Conservation (phyloP, 2,329 filamentous ascomycete genomes). For the Colletotrichum shisoi region DNA sequence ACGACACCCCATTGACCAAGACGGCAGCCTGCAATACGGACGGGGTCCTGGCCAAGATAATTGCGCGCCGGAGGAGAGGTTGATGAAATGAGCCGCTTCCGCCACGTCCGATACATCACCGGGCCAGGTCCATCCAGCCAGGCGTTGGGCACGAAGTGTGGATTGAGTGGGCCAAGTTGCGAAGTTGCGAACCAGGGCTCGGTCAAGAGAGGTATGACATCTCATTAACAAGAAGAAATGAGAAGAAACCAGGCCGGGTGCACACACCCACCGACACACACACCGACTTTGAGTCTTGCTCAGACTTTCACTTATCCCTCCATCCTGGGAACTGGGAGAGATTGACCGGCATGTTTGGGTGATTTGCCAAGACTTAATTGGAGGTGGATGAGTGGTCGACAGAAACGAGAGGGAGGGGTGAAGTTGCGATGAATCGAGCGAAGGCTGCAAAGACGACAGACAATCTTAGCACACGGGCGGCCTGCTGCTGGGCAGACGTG, state of each 20-base stretch:
- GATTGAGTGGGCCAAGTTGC: constrained; percentile 24
- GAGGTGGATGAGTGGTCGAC: constrained; percentile 31
- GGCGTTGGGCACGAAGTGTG: constrained; percentile 36
- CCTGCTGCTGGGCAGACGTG: constrained; percentile 38
- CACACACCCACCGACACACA: constrained; percentile 32
- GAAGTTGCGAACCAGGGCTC: constrained; percentile 25
- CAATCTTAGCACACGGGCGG: constrained; percentile 26
- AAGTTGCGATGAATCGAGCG: constrained; percentile 27
- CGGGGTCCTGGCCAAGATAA: constrained; percentile 32
- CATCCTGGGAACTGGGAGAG: constrained; percentile 10
- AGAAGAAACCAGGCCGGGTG: constrained; percentile 32
- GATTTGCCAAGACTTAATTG: constrained; percentile 33
- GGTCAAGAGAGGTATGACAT: constrained; percentile 15
- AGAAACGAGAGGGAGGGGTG: constrained; percentile 24
- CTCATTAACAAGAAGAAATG: constrained; percentile 36
- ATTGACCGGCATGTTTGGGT: constrained; percentile 23
- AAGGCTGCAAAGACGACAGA: constrained; percentile 7
- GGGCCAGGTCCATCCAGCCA: constrained; percentile 1
- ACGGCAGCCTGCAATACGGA: constrained; percentile 32
- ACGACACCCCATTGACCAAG: constrained; percentile 23
- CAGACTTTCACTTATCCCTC: constrained; percentile 13
- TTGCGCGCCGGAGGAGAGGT: constrained; percentile 30
- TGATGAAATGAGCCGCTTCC: constrained; percentile 21
- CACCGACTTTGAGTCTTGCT: constrained; percentile 6
- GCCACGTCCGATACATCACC: constrained; percentile 7